These are phyloP conservation scores for Cinchona pubescens DNA, from an alignment of 257 asterid genomes.

Conservation along the genomic window DNA sequence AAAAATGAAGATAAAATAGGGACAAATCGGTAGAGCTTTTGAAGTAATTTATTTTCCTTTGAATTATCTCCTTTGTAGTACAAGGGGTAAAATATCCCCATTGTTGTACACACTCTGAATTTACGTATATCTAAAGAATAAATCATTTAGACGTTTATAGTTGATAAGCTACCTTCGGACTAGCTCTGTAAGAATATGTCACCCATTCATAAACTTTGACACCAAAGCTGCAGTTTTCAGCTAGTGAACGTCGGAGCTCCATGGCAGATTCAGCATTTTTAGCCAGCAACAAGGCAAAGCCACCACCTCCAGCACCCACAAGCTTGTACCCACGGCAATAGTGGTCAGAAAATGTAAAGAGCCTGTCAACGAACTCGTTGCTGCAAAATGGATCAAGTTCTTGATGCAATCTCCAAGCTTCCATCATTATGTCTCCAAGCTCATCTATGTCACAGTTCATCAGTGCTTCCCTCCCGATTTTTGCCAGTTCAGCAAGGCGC, in stretches of 20 bases:
- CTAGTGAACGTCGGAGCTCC: slow-evolving; percentile 43
- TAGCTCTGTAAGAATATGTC: slow-evolving; percentile 43
- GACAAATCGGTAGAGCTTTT: background rate
- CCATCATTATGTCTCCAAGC: slow-evolving; percentile 69
- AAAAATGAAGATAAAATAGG: background rate
- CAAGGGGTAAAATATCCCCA: no score
- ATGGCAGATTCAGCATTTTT: slow-evolving; percentile 63
- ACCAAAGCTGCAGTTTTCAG: slow-evolving; percentile 46
- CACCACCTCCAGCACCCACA: slow-evolving; percentile 99
- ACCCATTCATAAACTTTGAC: slow-evolving; percentile 72
- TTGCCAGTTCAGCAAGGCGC: slow-evolving; percentile 84
- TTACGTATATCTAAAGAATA: background rate
- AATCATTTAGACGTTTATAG: background rate
- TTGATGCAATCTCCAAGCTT: slow-evolving; percentile 96
- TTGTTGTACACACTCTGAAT: background rate
- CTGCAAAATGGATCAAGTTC: slow-evolving; percentile 98
- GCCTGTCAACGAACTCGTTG: slow-evolving; percentile 74
- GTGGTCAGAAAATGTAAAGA: slow-evolving; percentile 58
- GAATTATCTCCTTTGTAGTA: no score
- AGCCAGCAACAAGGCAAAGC: slow-evolving; percentile 78
- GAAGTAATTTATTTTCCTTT: no score
- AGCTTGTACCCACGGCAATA: slow-evolving; percentile 87
- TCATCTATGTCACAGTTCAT: slow-evolving; percentile 78
- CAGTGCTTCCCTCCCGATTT: slow-evolving; percentile 81
- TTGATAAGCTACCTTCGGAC: slow-evolving; percentile 2